Evolutionary conservation across 164 flowering plant genomes (phyloP), one percentile per base, ranked within the genome.

Genomic region (Tetracentron sinense): DNA sequence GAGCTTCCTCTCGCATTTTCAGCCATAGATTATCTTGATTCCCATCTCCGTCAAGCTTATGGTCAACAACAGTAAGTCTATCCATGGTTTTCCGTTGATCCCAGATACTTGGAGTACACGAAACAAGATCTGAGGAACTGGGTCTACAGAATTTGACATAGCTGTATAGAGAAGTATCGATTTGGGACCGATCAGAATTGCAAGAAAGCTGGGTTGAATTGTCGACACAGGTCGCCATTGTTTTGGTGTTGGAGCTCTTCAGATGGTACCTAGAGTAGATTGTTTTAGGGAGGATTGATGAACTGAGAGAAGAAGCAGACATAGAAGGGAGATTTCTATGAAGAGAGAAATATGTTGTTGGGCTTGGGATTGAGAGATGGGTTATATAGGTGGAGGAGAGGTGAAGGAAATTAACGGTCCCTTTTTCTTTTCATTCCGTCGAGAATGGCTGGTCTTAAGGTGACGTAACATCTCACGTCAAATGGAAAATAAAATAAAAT

Each of bases 201-300:
- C 52, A 57, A 23, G 74, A 65, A 59, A 65, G 65, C 77, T 77
- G 0, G n/a, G n/a, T n/a, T n/a, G 82, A 68, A 50, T 79, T 61
- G 50, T 80, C 75, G 5, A 79, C 47, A 56, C 89, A 84, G 49
- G 89, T 54, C 4, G 86, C 83, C 87, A 84, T 84, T 47, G 71
- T 35, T 1, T 27, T 54, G 53, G 23, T 35, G n/a, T n/a, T n/a
- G n/a, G n/a, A n/a, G n/a, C n/a, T n/a, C n/a, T n/a, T n/a, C n/a
- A n/a, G n/a, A n/a, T n/a, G n/a, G n/a, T n/a, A n/a, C n/a, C n/a
- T n/a, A n/a, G n/a, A n/a, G n/a, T n/a, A n/a, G n/a, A n/a, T n/a
- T n/a, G n/a, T n/a, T n/a, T n/a, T n/a, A n/a, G n/a, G n/a, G n/a
- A n/a, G n/a, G n/a, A n/a, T n/a, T n/a, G n/a, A n/a, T n/a, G n/a